Conservation (phyloP, 2,329 filamentous ascomycete species). For the Hypomyces rosellus region DNA sequence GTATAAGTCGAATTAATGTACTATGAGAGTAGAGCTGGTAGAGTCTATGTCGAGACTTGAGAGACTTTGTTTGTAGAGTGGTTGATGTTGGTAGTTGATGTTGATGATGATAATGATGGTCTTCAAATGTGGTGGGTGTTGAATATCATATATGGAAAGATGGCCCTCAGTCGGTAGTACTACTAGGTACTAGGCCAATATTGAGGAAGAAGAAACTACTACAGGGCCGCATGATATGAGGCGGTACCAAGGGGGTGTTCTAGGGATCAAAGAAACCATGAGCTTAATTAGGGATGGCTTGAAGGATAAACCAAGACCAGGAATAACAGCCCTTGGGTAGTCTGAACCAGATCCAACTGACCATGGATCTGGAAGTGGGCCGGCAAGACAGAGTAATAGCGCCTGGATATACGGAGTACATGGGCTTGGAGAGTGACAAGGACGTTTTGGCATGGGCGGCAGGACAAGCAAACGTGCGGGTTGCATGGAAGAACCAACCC, state of each 20-base stretch:
- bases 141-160: slow-evolving; percentile 5
- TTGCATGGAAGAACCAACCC: slow-evolving; percentile 26
- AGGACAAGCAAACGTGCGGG: slow-evolving; percentile 26
- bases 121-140: background rate
- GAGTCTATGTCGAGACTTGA: background rate
- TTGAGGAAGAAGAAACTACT: slow-evolving; percentile 9
- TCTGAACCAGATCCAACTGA: slow-evolving; percentile 28
- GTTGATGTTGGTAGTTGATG: background rate
- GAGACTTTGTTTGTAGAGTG: background rate
- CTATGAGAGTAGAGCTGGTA: too few species aligned
- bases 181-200: slow-evolving; percentile 3
- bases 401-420: slow-evolving; percentile 10
- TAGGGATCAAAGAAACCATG: slow-evolving; percentile 28
- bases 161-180: background rate
- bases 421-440: slow-evolving; percentile 15
- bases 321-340: slow-evolving; percentile 13
- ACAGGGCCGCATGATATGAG: slow-evolving; percentile 8
- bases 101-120: background rate
- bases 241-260: slow-evolving; percentile 13
- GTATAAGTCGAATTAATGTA: background rate
- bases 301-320: slow-evolving; percentile 30
- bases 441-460: slow-evolving; percentile 18
- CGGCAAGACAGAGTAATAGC: slow-evolving; percentile 22
- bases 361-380: slow-evolving; percentile 33
- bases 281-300: slow-evolving; percentile 26